Evolutionary conservation across 2,329 filamentous ascomycete genomes (phyloP).

Genomic region (Claviceps citrina): DNA sequence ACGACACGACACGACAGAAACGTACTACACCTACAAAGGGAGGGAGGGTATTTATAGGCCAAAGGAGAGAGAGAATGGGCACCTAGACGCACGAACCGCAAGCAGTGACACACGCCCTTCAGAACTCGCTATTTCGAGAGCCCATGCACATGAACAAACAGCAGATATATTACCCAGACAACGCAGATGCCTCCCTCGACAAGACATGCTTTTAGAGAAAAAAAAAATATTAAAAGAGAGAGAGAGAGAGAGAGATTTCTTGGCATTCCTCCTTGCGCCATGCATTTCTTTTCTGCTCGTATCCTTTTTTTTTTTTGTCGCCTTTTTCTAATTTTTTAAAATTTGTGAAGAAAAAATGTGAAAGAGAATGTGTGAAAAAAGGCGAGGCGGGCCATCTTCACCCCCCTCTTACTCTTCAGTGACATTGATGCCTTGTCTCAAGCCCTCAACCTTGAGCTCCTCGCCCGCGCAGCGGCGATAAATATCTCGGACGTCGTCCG

Average conservation of each 20-base stretch:
- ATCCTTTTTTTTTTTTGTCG: not conserved
- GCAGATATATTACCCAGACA: slow-evolving; percentile 4
- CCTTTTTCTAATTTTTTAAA: not conserved
- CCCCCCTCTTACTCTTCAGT: slow-evolving; percentile 40
- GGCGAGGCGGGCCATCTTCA: not conserved
- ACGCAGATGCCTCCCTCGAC: not conserved
- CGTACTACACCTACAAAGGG: no score
- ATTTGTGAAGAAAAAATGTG: not conserved
- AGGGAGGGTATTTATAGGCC: no score
- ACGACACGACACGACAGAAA: no score
- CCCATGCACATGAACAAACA: slow-evolving; percentile 1
- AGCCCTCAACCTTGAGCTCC: slow-evolving; percentile 73
- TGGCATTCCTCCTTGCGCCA: not conserved
- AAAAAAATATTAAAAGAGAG: no score
- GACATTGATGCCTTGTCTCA: slow-evolving; percentile 66
- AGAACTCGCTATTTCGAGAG: slow-evolving; percentile 1
- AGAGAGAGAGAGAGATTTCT: no score
- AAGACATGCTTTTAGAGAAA: slow-evolving; percentile 1
- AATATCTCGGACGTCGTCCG: slow-evolving; percentile 88
- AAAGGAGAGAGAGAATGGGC: not conserved
- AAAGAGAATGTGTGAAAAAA: no score
- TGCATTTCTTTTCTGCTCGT: not conserved
- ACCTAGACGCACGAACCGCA: no score
- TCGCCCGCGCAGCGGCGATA: slow-evolving; percentile 72
- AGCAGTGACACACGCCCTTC: not conserved